phyloP scores from a whole-genome alignment of 2,329 filamentous ascomycete genomes.

The Colletotrichum neosansevieriae region DNA sequence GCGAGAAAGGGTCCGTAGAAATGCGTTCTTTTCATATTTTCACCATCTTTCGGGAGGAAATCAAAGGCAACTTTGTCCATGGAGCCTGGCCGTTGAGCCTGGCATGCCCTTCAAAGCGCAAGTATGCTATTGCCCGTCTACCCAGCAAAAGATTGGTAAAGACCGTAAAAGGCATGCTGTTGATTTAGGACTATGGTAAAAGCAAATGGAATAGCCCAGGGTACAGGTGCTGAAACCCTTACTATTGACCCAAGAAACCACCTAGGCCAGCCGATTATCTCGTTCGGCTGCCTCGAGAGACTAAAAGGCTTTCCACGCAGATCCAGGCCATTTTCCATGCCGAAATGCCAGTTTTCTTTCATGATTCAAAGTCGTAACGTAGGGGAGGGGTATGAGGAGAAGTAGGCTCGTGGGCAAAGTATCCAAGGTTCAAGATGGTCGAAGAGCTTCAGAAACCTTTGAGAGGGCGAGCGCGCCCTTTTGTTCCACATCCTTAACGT shows the following conservation, averaged over 20 bases:
- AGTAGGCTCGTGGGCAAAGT: conserved; percentile 33
- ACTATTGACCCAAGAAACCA: conserved; percentile 18
- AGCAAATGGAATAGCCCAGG: conserved; percentile 23
- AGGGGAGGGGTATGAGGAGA: conserved; percentile 38
- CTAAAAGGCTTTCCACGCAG: conserved; percentile 22
- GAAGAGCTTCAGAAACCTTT: conserved; percentile 11
- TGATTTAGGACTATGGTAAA: conserved; percentile 35
- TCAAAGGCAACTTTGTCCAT: neutral
- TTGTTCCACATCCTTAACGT: conserved; percentile 38
- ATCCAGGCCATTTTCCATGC: conserved; percentile 34
- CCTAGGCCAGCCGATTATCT: conserved; percentile 20
- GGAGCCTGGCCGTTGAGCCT: neutral
- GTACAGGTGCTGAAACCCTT: conserved; percentile 20
- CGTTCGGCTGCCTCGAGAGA: conserved; percentile 8
- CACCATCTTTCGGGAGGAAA: neutral
- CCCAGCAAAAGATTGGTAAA: conserved; percentile 26
- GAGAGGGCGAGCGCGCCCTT: conserved; percentile 26
- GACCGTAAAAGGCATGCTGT: conserved; percentile 35
- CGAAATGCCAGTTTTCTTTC: conserved; percentile 34
- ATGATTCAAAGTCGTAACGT: conserved; percentile 34
- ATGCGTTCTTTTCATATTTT: neutral
- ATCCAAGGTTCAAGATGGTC: conserved; percentile 24
- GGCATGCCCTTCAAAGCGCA: conserved; percentile 9
- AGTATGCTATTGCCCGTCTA: conserved; percentile 32
- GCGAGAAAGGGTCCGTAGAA: neutral